Evolutionary conservation across 2,329 filamentous ascomycete species (phyloP).

Genomic region (Byssoonygena ceratinophila): DNA sequence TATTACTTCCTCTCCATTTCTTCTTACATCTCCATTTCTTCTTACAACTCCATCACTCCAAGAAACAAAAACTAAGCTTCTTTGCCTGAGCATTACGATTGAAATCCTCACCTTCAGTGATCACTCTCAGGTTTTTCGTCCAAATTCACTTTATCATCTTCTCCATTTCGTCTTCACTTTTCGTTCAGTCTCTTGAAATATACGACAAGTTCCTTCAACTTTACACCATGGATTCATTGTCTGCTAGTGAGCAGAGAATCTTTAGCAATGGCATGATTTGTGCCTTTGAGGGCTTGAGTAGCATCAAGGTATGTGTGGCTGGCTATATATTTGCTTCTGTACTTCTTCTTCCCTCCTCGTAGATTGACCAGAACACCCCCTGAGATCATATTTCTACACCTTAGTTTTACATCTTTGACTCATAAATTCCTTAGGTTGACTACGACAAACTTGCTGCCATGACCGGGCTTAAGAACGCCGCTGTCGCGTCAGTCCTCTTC

Average conservation of each 20-base stretch:
- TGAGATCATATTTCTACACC: not conserved
- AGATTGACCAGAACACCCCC: not conserved
- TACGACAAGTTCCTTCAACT: not conserved
- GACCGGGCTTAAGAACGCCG: constrained; percentile 29
- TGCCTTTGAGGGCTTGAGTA: constrained; percentile 13
- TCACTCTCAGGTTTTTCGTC: not conserved
- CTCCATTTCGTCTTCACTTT: not conserved
- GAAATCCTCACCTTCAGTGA: not conserved
- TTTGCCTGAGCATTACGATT: not conserved
- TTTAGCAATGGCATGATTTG: constrained; percentile 17
- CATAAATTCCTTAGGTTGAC: constrained; percentile 27
- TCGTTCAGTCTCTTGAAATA: not conserved
- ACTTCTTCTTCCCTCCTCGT: not conserved
- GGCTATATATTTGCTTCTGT: not conserved
- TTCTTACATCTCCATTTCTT: not conserved
- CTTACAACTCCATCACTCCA: not conserved
- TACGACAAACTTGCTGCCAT: constrained; percentile 29
- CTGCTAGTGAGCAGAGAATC: constrained; percentile 20
- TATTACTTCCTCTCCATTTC: not conserved
- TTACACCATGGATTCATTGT: constrained; percentile 17
- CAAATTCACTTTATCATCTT: not conserved
- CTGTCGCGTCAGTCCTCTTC: constrained; percentile 30
- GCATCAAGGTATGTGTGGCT: constrained; percentile 16
- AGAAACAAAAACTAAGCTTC: not conserved
- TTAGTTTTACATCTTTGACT: not conserved